These are phyloP conservation scores for Dactylellina haptotyla DNA, from an alignment of 2,329 filamentous ascomycete species.

Conservation along the genomic window DNA sequence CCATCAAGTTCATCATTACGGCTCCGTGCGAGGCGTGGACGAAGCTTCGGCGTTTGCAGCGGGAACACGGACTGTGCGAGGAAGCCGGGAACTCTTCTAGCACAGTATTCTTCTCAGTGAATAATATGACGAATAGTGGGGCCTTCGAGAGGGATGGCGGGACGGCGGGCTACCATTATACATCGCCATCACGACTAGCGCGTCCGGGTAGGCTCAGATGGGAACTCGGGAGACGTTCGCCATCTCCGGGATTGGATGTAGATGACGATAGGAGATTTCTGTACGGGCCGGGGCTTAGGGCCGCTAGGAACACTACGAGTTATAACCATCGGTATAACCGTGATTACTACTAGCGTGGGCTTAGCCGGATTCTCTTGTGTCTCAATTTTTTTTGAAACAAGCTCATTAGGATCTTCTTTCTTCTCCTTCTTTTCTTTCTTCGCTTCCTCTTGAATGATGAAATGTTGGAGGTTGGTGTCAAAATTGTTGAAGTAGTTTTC, in stretches of 20 bases:
- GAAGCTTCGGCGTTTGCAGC: constrained; percentile 18
- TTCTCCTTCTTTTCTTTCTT: no score
- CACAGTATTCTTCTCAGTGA: constrained; percentile 8
- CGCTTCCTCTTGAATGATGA: no score
- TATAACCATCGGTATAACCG: background rate
- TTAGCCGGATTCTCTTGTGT: background rate
- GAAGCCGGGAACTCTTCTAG: constrained; percentile 25
- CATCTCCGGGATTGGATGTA: constrained; percentile 12
- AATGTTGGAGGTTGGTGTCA: no score
- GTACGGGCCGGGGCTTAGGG: no score
- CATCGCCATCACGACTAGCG: background rate
- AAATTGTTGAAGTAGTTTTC: no score
- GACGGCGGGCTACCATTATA: background rate
- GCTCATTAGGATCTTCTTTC: no score
- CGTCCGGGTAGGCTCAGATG: no score
- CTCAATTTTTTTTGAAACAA: background rate
- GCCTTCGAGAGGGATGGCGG: background rate
- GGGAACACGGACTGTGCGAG: constrained; percentile 12
- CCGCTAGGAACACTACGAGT: background rate
- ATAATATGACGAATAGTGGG: constrained; percentile 2
- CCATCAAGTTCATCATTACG: constrained; percentile 22
- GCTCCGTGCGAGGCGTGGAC: constrained; percentile 22
- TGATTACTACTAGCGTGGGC: background rate
- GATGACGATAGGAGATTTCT: background rate
- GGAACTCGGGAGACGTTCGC: constrained; percentile 12